A percentile compares a stretch with the other conserved stretches of the same genome.
These are phyloP conservation scores for Colletotrichum musae DNA, from an alignment of 2,329 filamentous ascomycete genomes.

Conservation along the genomic window DNA sequence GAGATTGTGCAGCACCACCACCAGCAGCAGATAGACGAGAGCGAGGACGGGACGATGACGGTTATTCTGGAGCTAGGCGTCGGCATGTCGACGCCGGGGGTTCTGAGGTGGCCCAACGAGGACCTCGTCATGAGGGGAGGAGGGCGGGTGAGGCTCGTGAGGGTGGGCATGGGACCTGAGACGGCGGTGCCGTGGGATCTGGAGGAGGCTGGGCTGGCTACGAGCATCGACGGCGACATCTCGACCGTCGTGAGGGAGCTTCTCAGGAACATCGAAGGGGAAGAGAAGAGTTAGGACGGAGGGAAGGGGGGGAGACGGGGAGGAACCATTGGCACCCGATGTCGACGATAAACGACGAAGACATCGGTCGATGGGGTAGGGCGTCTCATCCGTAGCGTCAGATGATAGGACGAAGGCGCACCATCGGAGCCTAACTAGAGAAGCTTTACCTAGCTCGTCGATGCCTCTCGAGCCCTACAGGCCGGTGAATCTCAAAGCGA, in stretches of 20 bases:
- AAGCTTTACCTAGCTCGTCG: neutral
- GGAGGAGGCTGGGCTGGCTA: conserved; percentile 39
- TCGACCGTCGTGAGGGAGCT: conserved; percentile 22
- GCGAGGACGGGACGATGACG: conserved; percentile 20
- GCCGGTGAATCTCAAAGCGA: conserved; percentile 1
- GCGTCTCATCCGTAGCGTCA: conserved; percentile 37
- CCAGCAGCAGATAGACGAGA: too few species aligned
- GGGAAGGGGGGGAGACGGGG: too few species aligned
- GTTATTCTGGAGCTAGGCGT: conserved; percentile 43
- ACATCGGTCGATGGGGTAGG: conserved; percentile 26
- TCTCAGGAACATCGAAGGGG: neutral
- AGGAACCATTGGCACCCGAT: too few species aligned
- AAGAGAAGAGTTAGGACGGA: conserved; percentile 19
- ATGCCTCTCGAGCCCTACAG: conserved; percentile 22
- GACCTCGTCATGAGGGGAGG: conserved; percentile 30
- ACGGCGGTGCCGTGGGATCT: conserved; percentile 38
- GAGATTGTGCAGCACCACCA: neutral
- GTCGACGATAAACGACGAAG: too few species aligned
- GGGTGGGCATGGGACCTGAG: conserved; percentile 42
- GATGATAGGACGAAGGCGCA: conserved; percentile 34
- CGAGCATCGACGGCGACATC: conserved; percentile 42
- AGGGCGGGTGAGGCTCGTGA: conserved; percentile 40
- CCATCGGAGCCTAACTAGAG: conserved; percentile 8
- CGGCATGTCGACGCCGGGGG: conserved; percentile 42
- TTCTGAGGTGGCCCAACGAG: conserved; percentile 43